Base-by-base conservation (phyloP, 495 filamentous ascomycete species). In the Collariella sp. region DNA sequence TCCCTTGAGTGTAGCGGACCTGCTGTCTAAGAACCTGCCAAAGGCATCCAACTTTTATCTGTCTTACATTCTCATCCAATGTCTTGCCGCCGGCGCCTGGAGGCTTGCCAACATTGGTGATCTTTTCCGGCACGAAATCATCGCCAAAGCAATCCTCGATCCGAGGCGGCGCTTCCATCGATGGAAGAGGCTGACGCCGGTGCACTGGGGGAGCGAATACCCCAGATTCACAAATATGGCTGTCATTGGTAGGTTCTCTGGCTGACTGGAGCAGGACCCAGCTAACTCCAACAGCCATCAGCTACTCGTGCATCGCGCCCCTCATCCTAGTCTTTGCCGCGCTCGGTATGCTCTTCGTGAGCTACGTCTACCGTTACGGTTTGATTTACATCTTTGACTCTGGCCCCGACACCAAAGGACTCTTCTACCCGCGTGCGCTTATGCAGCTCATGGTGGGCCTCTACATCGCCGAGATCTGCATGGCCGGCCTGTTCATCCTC, bases 41-140 rank as follows among this genome's bases (percentile, higher is more conserved):
- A 81, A 77, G 52, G 87, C 90, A 0, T 87, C 87, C 54, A 95
- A 90, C 66, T 95, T 95, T 67, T 96, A 93, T 69, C 79, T 95
- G 41, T 86, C 86, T 0, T 96, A 91, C 67, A 89, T 96, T 62
- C 77, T 95, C 50, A 71, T 96, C 13, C 88, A 94, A 63, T 89
- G 89, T 29, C 74, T 93, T 22, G 83, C 83, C 7, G 82, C 87
- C 50, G 85, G 83, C 45, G 71, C 87, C 0, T 73, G 74, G 39
- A 73, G 76, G 3, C 67, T 93, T 7, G 70, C 88, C 42, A 83
- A 86, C 54, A 70, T 76, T 12, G 60, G 68, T 13, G 72, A 75
- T 38, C 65, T 70, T 20, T 62, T 73, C 29, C 57, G 87, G 11
- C 80, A 84, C 60, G 78, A 83, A 50, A 50, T 93, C 16, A 69